Base-by-base conservation (phyloP, 139 green algal species). In the Auxenochlorella pyrenoidosa region DNA sequence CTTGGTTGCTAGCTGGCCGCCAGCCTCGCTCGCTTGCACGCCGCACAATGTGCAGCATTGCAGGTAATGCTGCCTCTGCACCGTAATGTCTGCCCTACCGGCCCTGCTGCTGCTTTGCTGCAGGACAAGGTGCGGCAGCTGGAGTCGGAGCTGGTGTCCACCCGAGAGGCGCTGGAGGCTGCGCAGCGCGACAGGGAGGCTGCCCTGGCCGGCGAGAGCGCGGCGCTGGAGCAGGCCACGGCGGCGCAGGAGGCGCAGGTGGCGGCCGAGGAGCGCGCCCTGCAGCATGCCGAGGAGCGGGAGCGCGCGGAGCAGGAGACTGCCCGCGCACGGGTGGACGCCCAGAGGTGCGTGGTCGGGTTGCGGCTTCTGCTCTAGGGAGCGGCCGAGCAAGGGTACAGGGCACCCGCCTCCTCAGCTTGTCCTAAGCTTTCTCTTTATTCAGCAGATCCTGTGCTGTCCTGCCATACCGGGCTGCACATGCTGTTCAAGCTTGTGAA, bases 271-370 rank as follows among this genome's bases (percentile, higher is more conserved):
- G 79, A 83, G 59, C 65, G 75, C 41, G 73, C 81, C 22, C 34
- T 70, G 58, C 34, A 83, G 44, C 59, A 84, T 36, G 75, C 65
- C 0, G 80, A 82, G 79, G 65, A 85, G 54, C 38, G 54, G 58
- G 77, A 86, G 54, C 84, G 75, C 0, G 86, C 77, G 3, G 83
- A 86, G 58, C 44, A 36, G 21, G 82, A 80, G 28, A 38, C 60
- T 3, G 41, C 54, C 19, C 82, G 82, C 19, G 87, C 87, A 3
- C 41, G 58, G 21, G 76, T 89, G 60, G 85, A 89, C 28, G 85
- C 75, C 5, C 85, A 88, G 84, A 83, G 84, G 73, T 83, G 73
- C 47, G 28, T 3, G 51, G 34, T 32, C 16, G 13, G 0, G 43
- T 12, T 28, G 26, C 4, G n/a, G 3, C 4, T 16, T 5, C 24